These are phyloP conservation scores for Fraxinus excelsior DNA, from an alignment of 257 asterid species.

Conservation along the genomic window DNA sequence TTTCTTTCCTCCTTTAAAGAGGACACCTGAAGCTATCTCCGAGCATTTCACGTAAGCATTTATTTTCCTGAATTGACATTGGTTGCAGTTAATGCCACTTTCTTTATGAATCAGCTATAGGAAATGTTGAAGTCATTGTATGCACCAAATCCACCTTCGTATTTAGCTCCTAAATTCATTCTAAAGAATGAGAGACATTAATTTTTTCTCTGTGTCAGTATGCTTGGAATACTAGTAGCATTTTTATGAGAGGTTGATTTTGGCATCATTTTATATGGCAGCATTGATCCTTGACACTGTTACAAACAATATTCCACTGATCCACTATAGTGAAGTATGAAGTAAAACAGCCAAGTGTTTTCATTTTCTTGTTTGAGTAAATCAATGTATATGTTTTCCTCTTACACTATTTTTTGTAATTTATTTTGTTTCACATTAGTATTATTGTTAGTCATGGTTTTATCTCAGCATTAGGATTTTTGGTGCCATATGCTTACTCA, in stretches of 20 bases:
- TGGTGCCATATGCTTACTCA: neutral
- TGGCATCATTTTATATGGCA: neutral
- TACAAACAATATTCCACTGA: neutral
- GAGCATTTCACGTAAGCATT: slow-evolving; percentile 91
- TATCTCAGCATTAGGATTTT: neutral
- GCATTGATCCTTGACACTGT: neutral
- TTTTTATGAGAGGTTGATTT: neutral
- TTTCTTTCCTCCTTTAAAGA: slow-evolving; percentile 81
- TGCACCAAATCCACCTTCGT: neutral
- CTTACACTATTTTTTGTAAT: neutral
- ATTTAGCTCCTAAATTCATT: neutral
- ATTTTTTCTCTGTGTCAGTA: neutral
- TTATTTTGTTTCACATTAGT: neutral
- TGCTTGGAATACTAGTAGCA: neutral
- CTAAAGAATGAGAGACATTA: neutral
- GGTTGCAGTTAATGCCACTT: neutral
- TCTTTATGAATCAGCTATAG: neutral
- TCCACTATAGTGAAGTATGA: neutral
- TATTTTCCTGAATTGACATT: neutral
- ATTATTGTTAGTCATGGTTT: neutral
- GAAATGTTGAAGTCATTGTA: neutral
- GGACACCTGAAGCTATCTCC: slow-evolving; percentile 86
- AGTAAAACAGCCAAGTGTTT: neutral
- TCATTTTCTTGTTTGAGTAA: neutral
- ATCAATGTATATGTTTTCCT: neutral